phyloP scores from a whole-genome alignment of 2,329 filamentous ascomycete genomes.

The Tolypocladium nubicola region DNA sequence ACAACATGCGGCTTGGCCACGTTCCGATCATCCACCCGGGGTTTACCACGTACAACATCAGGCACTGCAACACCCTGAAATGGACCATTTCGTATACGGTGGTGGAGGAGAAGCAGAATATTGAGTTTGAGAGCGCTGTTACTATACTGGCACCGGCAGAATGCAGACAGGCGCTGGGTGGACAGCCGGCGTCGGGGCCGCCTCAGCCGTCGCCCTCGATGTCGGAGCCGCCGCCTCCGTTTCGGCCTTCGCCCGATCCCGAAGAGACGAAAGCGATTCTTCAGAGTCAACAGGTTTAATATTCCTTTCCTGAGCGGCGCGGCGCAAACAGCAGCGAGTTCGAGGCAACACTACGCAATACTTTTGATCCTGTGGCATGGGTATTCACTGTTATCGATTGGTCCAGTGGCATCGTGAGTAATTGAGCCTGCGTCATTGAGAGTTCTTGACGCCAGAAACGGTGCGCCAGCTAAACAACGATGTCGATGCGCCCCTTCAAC shows the following conservation, averaged over 20 bases:
- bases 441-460: too few relatives aligned
- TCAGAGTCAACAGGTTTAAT: background rate
- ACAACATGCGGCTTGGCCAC: background rate
- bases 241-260: too few relatives aligned
- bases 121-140: background rate
- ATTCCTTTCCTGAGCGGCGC: background rate
- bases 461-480: too few relatives aligned
- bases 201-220: background rate
- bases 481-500: too few relatives aligned
- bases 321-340: background rate
- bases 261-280: too few relatives aligned
- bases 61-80: constrained; percentile 9
- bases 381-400: too few relatives aligned
- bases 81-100: constrained; percentile 7
- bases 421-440: too few relatives aligned
- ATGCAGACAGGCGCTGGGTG: background rate
- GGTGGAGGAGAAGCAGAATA: background rate
- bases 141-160: background rate
- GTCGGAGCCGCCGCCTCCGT: background rate
- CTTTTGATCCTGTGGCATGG: too few relatives aligned
- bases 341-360: too few relatives aligned
- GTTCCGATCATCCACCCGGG: constrained; percentile 5
- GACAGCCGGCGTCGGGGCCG: background rate
- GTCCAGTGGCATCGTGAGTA: too few relatives aligned
- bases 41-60: constrained; percentile 16